These are phyloP conservation scores for Termitomyces sp. DNA, from an alignment of 768 basidiomycete species.

Conservation along the genomic window DNA sequence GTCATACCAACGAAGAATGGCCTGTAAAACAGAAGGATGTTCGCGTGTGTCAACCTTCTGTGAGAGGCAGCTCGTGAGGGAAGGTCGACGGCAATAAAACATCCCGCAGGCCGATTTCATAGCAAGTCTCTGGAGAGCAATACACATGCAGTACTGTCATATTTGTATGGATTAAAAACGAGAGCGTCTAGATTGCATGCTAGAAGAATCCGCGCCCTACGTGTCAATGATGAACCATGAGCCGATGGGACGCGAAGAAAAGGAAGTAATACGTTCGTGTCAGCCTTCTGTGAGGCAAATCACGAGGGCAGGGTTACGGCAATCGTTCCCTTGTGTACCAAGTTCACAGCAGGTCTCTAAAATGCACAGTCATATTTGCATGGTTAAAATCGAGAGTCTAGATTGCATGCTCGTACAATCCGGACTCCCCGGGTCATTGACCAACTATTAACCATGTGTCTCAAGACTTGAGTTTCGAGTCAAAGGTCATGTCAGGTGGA, in stretches of 20 bases:
- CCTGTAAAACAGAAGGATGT: constrained; percentile 27
- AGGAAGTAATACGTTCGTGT: too few species aligned
- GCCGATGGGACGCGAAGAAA: too few species aligned
- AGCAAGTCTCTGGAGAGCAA: constrained; percentile 31
- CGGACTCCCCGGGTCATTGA: neutral
- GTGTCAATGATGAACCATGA: too few species aligned
- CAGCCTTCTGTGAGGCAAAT: too few species aligned
- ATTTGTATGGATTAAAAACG: neutral
- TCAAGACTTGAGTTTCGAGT: neutral
- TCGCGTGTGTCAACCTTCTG: too few species aligned
- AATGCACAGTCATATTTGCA: neutral
- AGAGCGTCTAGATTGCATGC: too few species aligned
- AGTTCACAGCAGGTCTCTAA: neutral
- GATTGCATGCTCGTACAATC: neutral
- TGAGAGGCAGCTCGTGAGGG: neutral
- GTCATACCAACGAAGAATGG: constrained; percentile 45
- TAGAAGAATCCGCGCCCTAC: too few species aligned
- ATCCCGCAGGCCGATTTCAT: constrained; percentile 28
- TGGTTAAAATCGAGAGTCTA: neutral
- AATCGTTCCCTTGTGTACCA: too few species aligned
- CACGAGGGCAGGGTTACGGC: too few species aligned
- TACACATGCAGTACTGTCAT: constrained; percentile 13
- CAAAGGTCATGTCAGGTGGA: neutral
- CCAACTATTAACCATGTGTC: neutral
- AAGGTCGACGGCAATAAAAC: constrained; percentile 31